A percentile compares a stretch with the other conserved stretches of the same genome.
phyloP scores from a whole-genome alignment of 768 basidiomycete genomes.

The Suillus lakei region DNA sequence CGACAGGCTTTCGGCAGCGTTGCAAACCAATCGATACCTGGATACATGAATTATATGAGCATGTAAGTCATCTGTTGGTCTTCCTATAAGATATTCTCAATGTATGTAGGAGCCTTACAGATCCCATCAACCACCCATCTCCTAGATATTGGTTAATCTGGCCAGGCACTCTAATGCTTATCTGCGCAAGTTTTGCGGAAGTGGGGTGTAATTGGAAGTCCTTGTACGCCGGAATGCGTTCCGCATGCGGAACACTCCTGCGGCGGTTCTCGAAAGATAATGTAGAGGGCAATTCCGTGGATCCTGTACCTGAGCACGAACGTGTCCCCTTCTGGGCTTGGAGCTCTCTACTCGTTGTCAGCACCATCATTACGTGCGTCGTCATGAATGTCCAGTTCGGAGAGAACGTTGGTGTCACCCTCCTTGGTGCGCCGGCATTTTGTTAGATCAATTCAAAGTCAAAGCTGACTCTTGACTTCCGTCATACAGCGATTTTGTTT shows the following conservation, averaged over 20 bases:
- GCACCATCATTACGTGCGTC: slow-evolving; percentile 52
- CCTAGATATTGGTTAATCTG: slow-evolving; percentile 57
- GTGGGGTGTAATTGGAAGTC: slow-evolving; percentile 11
- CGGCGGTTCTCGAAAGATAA: slow-evolving; percentile 3
- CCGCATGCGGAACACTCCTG: not conserved
- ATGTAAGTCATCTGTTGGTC: slow-evolving; percentile 2
- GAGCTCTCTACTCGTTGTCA: slow-evolving; percentile 48
- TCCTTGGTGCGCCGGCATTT: slow-evolving; percentile 1
- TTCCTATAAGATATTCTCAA: not conserved
- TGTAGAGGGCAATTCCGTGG: slow-evolving; percentile 46
- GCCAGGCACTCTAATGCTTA: slow-evolving; percentile 44
- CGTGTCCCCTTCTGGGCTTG: slow-evolving; percentile 59
- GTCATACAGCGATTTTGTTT: slow-evolving; percentile 45
- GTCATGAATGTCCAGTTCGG: slow-evolving; percentile 57
- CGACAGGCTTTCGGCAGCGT: slow-evolving; percentile 7
- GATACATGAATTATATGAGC: slow-evolving; percentile 10
- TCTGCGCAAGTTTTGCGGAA: slow-evolving; percentile 43
- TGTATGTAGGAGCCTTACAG: slow-evolving; percentile 39
- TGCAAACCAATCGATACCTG: not conserved
- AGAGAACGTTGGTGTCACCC: slow-evolving; percentile 46
- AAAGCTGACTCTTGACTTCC: not conserved
- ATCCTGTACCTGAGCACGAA: slow-evolving; percentile 54
- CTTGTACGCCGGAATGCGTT: not conserved
- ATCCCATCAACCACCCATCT: slow-evolving; percentile 49
- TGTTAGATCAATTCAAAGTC: not conserved